Evolutionary conservation across 495 filamentous ascomycete genomes (phyloP).

Genomic region (Hypoxylon perforatum): DNA sequence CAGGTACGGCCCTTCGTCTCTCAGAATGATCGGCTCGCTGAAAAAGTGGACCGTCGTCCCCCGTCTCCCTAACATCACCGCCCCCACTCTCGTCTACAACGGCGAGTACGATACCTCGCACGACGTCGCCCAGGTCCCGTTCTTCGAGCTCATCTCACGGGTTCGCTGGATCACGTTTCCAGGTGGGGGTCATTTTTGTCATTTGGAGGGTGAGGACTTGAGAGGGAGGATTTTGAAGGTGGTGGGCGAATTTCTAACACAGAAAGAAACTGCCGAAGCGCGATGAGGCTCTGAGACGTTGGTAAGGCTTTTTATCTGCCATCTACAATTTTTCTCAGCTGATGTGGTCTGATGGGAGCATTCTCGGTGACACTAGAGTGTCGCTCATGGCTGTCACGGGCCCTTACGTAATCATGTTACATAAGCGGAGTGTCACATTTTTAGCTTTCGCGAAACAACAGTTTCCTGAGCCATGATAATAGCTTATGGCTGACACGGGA

Average conservation of each 20-base stretch:
- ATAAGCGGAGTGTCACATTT: too few species aligned
- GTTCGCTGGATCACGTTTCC: slow-evolving; percentile 60
- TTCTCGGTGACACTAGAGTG: too few species aligned
- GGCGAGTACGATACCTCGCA: slow-evolving; percentile 60
- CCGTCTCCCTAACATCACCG: slow-evolving; percentile 50
- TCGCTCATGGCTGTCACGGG: too few species aligned
- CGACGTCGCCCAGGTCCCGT: slow-evolving; percentile 55
- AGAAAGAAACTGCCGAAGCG: slow-evolving; percentile 9
- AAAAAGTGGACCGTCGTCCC: slow-evolving; percentile 50
- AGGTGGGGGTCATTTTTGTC: slow-evolving; percentile 56
- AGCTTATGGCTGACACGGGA: too few species aligned
- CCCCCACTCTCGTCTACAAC: slow-evolving; percentile 58
- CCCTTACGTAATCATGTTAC: too few species aligned
- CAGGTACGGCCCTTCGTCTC: slow-evolving; percentile 57
- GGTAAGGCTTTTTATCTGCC: too few species aligned
- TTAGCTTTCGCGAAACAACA: too few species aligned
- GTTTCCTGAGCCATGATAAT: too few species aligned
- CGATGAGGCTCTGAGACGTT: slow-evolving; percentile 2
- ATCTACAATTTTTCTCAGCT: too few species aligned
- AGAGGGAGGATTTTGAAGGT: slow-evolving; percentile 47
- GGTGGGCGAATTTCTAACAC: slow-evolving; percentile 45
- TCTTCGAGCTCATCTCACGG: slow-evolving; percentile 55
- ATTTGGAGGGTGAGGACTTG: slow-evolving; percentile 52
- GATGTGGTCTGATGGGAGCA: too few species aligned
- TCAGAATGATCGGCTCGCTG: slow-evolving; percentile 52